Evolutionary conservation across 1,284 basidiomycete species (phyloP).

Genomic region (Ustilago esculenta): DNA sequence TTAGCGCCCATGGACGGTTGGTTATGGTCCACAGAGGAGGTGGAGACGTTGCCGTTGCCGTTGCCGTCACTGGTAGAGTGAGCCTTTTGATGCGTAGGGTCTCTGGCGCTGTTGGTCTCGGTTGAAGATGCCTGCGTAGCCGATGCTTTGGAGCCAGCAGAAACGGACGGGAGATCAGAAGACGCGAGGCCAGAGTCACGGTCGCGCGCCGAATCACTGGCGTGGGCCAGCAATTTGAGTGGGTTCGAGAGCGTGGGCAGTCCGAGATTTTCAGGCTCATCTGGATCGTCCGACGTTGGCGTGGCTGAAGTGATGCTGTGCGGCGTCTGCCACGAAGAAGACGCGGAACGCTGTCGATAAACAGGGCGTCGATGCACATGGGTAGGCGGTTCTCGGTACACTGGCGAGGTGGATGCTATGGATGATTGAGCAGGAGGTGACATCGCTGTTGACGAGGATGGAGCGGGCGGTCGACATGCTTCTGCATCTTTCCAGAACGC

Average conservation of each 20-base stretch:
- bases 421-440: slow-evolving; percentile 34
- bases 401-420: not conserved
- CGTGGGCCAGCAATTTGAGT: slow-evolving; percentile 45
- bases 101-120: not conserved
- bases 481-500: slow-evolving; percentile 10
- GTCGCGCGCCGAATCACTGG: slow-evolving; percentile 44
- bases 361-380: slow-evolving; percentile 1
- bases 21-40: not conserved
- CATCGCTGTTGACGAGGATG: slow-evolving; percentile 16
- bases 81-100: not conserved
- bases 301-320: slow-evolving; percentile 37
- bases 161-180: slow-evolving; percentile 1
- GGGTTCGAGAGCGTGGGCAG: slow-evolving; percentile 48
- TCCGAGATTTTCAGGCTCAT: slow-evolving; percentile 47
- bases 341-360: slow-evolving; percentile 21
- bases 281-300: slow-evolving; percentile 40
- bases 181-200: slow-evolving; percentile 26
- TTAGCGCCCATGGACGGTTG: not conserved
- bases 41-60: not conserved
- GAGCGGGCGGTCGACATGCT: slow-evolving; percentile 4
- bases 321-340: slow-evolving; percentile 24
- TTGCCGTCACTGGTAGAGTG: not conserved
- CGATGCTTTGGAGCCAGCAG: not conserved
- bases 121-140: not conserved
- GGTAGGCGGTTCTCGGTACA: slow-evolving; percentile 7